These are phyloP conservation scores for Melampsora americana DNA, from an alignment of 1,284 basidiomycete species.

Conservation along the genomic window DNA sequence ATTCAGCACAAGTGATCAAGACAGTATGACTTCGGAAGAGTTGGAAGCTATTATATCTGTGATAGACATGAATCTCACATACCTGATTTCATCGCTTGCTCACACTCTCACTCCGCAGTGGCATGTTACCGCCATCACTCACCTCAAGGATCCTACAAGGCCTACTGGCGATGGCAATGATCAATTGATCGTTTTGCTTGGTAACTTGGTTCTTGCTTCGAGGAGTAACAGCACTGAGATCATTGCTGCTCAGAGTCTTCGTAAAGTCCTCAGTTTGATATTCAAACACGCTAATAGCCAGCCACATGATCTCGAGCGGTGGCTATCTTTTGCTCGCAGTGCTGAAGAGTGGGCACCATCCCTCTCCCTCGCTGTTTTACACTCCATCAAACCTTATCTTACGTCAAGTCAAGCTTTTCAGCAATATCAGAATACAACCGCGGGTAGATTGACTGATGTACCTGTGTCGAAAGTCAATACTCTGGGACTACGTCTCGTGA, in stretches of 20 bases:
- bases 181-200: conserved; percentile 45
- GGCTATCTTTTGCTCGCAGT: conserved; percentile 67
- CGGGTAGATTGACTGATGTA: conserved; percentile 71
- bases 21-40: conserved; percentile 54
- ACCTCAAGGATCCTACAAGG: conserved; percentile 31
- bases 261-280: conserved; percentile 63
- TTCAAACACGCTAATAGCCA: conserved; percentile 62
- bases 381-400: conserved; percentile 64
- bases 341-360: conserved; percentile 70
- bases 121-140: conserved; percentile 41
- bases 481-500: conserved; percentile 68
- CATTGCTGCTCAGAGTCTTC: conserved; percentile 63
- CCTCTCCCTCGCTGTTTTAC: conserved; percentile 61
- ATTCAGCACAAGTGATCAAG: conserved; percentile 58
- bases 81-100: conserved; percentile 38
- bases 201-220: conserved; percentile 44
- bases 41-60: conserved; percentile 60
- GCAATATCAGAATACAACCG: conserved; percentile 82
- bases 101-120: conserved; percentile 23
- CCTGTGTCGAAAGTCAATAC: conserved; percentile 64
- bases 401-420: conserved; percentile 71
- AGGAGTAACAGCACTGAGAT: conserved; percentile 53
- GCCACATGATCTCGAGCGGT: conserved; percentile 67
- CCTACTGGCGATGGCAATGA: conserved; percentile 15
- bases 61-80: conserved; percentile 57